A percentile compares a stretch with the other conserved stretches of the same genome.
Conservation (phyloP, 1,284 basidiomycete species). For the Kalmanozyma brasiliensis region DNA sequence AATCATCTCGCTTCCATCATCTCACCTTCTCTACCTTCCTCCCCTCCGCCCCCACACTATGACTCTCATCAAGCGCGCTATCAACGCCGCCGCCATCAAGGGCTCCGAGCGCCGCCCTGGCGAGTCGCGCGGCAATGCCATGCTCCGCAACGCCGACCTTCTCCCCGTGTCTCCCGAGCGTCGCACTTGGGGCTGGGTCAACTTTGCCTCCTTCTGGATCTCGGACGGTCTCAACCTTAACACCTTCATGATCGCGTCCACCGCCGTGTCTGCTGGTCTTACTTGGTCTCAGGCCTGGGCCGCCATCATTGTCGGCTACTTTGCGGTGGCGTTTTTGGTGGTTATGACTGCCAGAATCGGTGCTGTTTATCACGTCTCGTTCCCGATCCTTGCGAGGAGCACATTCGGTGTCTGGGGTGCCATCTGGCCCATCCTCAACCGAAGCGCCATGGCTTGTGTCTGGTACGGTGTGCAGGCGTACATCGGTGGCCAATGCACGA, state of each 20-base stretch:
- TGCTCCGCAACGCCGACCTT: constrained; percentile 56
- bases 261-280: constrained; percentile 46
- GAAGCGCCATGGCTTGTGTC: constrained; percentile 80
- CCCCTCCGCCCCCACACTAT: constrained; percentile 10
- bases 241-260: constrained; percentile 52
- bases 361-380: constrained; percentile 73
- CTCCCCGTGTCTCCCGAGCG: constrained; percentile 52
- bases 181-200: constrained; percentile 51
- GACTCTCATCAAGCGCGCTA: constrained; percentile 29
- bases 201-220: constrained; percentile 63
- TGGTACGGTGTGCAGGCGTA: constrained; percentile 62
- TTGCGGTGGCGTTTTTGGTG: constrained; percentile 78
- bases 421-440: constrained; percentile 80
- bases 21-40: neutral
- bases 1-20: neutral
- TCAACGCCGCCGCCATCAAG: constrained; percentile 35
- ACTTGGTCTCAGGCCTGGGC: constrained; percentile 59
- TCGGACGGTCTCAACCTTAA: constrained; percentile 61
- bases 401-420: constrained; percentile 82
- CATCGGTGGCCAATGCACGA: constrained; percentile 79
- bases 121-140: constrained; percentile 30
- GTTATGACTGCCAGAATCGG: constrained; percentile 83
- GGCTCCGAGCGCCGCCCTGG: constrained; percentile 40
- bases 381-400: constrained; percentile 79
- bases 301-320: constrained; percentile 74